Base-by-base conservation (phyloP, 164 flowering plant species). In the Cinnamomum micranthum region DNA sequence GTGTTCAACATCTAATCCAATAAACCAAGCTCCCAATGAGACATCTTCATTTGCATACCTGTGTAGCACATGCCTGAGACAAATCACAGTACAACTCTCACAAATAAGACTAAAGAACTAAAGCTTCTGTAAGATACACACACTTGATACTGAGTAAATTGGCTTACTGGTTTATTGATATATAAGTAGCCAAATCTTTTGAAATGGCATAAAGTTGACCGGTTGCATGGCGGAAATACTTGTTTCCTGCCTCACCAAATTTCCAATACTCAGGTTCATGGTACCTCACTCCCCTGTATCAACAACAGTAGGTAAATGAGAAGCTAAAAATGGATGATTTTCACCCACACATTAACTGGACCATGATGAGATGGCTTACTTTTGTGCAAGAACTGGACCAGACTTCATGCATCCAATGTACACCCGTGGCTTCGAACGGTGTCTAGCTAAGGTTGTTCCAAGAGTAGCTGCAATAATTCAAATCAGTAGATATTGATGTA, bases 361-460 rank as follows among this genome's bases (percentile, higher is more conserved):
- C 25, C 23, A 59, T 28, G 51, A 68, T 74, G 68, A 75, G 74
- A 68, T 25, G 9, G 70, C 92, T 85, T 87, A 95, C 97, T 90
- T 95, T 71, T 86, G 94, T 76, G 97, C 91, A 24, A 95, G 94
- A 65, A 95, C 97, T 3, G 97, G 97, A 50, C 97, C 98, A 71
- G 98, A 95, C 83, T 93, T 92, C 97, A 95, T 95, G 87, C 98
- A 92, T 77, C 98, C 98, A 73, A 95, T 89, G 71, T 94, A 94
- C 60, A 94, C 89, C 72, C 95, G 84, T 27, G 94, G 85, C 74
- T 87, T 94, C 52, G 90, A 78, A 22, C 93, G 84, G 73, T 94
- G 92, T 77, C 91, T 84, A 25, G 85, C 90, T 71, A 95, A 78
- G 24, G 92, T 92, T 75, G 87, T 81, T 80, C 92, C 97, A 71